Percentiles rank a stretch among this genome's conserved stretches.
Evolutionary conservation across 805 yeast genomes (phyloP).

Genomic region (Candida cerambycidarum): DNA sequence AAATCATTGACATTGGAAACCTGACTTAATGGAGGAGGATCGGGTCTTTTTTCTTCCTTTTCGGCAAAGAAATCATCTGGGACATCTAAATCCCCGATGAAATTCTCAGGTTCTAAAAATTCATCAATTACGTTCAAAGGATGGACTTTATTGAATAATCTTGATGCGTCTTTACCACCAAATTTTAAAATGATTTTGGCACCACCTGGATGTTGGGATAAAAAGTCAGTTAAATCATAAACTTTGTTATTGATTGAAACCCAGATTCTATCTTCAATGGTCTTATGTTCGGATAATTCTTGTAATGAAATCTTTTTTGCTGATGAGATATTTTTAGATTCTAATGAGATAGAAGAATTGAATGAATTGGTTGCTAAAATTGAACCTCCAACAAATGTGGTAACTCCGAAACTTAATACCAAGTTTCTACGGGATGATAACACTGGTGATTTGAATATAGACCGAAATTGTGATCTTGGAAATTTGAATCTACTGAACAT

Average conservation of each 20-base stretch:
- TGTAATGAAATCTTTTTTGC: constrained; percentile 11
- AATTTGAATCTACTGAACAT: constrained; percentile 2
- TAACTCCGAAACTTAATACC: constrained; percentile 1
- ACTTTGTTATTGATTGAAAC: constrained; percentile 55
- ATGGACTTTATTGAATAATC: constrained; percentile 44
- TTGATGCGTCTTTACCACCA: constrained; percentile 66
- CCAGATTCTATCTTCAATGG: constrained; percentile 24
- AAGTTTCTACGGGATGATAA: background rate
- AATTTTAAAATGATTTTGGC: constrained; percentile 51
- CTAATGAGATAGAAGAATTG: constrained; percentile 1
- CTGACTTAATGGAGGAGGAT: constrained; percentile 30
- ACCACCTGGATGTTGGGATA: constrained; percentile 76
- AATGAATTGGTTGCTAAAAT: background rate
- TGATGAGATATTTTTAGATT: background rate
- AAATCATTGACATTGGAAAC: constrained; percentile 40
- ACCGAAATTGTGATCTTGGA: background rate
- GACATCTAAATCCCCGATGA: constrained; percentile 8
- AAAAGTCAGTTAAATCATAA: constrained; percentile 75
- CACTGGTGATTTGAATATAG: background rate
- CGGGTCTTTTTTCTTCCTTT: constrained; percentile 1
- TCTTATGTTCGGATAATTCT: constrained; percentile 18
- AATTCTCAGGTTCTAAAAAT: constrained; percentile 2
- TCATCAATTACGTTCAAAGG: constrained; percentile 16
- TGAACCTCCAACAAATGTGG: background rate
- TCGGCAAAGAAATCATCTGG: constrained; percentile 5